These are phyloP conservation scores for Barnettozyma populi DNA, from an alignment of 805 yeast genomes.

Conservation along the genomic window DNA sequence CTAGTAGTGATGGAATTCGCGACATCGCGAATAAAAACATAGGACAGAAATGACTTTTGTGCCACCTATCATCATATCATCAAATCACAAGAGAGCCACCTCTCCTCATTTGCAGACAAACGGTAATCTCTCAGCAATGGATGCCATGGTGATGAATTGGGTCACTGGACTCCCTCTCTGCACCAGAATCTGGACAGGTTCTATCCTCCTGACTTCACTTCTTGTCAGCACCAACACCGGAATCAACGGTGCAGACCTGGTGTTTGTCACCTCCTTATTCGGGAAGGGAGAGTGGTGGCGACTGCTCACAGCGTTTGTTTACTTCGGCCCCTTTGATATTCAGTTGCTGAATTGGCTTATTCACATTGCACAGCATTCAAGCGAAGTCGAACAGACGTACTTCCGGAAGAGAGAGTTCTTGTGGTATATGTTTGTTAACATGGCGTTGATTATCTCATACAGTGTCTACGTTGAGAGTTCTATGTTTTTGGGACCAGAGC, in stretches of 20 bases:
- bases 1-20: too few relatives aligned
- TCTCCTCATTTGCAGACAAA: background rate
- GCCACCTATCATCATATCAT: background rate
- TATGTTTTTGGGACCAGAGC: conserved; percentile 5
- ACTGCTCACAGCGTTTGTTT: conserved; percentile 16
- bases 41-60: too few relatives aligned
- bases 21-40: too few relatives aligned
- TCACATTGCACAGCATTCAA: conserved; percentile 9
- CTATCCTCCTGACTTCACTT: conserved; percentile 10
- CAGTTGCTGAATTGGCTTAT: conserved; percentile 8
- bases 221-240: conserved; percentile 11
- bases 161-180: conserved; percentile 14
- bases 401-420: conserved; percentile 10
- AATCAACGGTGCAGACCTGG: conserved; percentile 8
- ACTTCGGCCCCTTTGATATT: conserved; percentile 15
- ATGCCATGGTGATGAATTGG: conserved; percentile 18
- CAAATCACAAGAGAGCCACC: background rate
- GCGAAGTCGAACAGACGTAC: conserved; percentile 13
- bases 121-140: conserved; percentile 12
- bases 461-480: conserved; percentile 7
- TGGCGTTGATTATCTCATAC: conserved; percentile 7
- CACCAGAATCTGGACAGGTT: conserved; percentile 17
- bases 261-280: conserved; percentile 10
- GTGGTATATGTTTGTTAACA: conserved; percentile 17
- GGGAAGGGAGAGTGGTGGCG: conserved; percentile 20